Evolutionary conservation across 2,329 filamentous ascomycete species (phyloP), one percentile per base, ranked within the genome.

Genomic region (Hirsutella thompsonii): DNA sequence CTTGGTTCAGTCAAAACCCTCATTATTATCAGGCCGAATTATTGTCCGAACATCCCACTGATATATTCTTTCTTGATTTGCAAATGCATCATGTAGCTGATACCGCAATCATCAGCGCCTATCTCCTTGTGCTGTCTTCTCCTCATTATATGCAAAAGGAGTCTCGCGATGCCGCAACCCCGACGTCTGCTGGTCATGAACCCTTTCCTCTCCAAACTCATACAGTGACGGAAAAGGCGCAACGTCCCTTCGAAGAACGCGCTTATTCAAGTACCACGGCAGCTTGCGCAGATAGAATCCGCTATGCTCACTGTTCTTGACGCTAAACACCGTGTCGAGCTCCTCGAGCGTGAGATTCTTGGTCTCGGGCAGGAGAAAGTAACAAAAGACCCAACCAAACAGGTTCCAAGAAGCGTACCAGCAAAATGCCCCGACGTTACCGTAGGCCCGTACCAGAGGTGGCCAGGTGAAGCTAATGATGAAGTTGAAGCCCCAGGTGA

Each of bases 401-500:
- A 60, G 3, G 30, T 59, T 60, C 57, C 58, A 66, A 2, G 51
- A 56, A 0, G 61, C 62, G 20, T 63, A 64, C 41, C 60, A 64
- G 36, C 59, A 52, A 34, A 67, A 62, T 3, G 58, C 62, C 2
- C 62, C 62, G 0, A n/a, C n/a, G 55, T 60, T 3, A 47, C 49
- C 4, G 53, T 53, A 4, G 62, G 50, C 0, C 41, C 41, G 0
- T 34, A 38, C 35, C 5, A 61, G 44, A 1, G 44, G 39, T 1
- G 57, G 59, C 58, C 57, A 61, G 1, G 53, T 55, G 18, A 61
- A 49, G n/a, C 53, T 57, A 37, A 61, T 59, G 48, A 61, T 52
- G 36, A 61, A 61, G 46, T 61, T 61, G 49, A 61, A 66, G 1
- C 57, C 55, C 62, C 62, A 65, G 0, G 57, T 62, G 13, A 62